These are phyloP conservation scores for Byssochlamys sp. DNA, from an alignment of 2,329 filamentous ascomycete genomes.

Conservation along the genomic window DNA sequence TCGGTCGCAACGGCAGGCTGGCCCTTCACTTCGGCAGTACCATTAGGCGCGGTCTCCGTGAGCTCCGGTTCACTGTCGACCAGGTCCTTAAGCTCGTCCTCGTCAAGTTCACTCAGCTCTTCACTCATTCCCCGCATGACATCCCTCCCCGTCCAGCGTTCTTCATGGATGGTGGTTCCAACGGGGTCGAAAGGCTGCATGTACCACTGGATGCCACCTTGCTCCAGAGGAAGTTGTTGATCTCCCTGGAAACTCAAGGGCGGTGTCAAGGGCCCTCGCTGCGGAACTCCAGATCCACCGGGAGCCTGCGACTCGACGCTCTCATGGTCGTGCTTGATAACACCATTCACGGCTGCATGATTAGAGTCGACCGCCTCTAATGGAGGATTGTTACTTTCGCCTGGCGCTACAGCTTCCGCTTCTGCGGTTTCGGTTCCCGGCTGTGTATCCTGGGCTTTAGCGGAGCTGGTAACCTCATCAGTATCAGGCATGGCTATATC, in stretches of 20 bases:
- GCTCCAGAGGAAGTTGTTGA: conserved; percentile 44
- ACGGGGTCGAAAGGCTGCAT: conserved; percentile 67
- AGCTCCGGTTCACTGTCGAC: conserved; percentile 40
- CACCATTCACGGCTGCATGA: conserved; percentile 16
- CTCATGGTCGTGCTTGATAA: conserved; percentile 17
- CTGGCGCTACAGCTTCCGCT: conserved; percentile 7
- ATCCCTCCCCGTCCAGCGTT: conserved; percentile 64
- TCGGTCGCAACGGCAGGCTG: conserved; percentile 3
- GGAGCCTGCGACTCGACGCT: conserved; percentile 29
- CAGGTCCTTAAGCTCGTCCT: conserved; percentile 72
- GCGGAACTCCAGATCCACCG: conserved; percentile 29
- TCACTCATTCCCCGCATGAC: conserved; percentile 68
- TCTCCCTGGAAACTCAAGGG: conserved; percentile 34
- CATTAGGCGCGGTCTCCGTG: conserved; percentile 9
- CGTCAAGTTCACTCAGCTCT: conserved; percentile 82
- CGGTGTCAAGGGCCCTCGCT: conserved; percentile 27
- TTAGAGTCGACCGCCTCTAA: conserved; percentile 27
- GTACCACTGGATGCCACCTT: conserved; percentile 83
- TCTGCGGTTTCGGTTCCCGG: conserved; percentile 5
- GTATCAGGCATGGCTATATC: conserved; percentile 9
- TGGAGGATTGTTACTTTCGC: conserved; percentile 8
- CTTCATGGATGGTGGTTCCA: conserved; percentile 70
- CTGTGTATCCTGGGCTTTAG: neutral
- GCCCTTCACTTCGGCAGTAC: conserved; percentile 9
- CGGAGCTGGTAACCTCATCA: neutral